A percentile compares a stretch with the other conserved stretches of the same genome.
Evolutionary conservation across 2,329 filamentous ascomycete genomes (phyloP).

Genomic region (Orbilia brochopaga): DNA sequence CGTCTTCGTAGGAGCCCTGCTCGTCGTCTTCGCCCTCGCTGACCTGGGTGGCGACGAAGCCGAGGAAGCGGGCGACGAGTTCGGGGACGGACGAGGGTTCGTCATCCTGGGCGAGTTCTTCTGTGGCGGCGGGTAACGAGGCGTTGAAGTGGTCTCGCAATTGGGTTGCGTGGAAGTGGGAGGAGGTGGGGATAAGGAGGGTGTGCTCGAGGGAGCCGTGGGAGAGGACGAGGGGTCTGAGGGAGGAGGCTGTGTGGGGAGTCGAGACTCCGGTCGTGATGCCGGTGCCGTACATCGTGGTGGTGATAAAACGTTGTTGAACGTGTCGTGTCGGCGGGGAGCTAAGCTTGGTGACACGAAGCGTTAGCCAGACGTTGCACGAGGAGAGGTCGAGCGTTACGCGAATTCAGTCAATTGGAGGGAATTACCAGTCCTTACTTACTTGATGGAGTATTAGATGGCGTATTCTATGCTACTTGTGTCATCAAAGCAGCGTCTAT

Average conservation of each 20-base stretch:
- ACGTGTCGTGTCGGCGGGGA: too few relatives aligned
- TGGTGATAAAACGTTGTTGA: too few relatives aligned
- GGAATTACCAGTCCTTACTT: too few relatives aligned
- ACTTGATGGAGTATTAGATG: too few relatives aligned
- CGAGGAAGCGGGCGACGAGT: conserved; percentile 90
- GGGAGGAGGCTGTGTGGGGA: conserved; percentile 88
- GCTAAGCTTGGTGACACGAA: background rate
- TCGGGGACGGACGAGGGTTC: conserved; percentile 96
- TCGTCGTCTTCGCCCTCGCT: conserved; percentile 90
- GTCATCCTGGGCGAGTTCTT: conserved; percentile 96
- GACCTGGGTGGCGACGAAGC: conserved; percentile 84
- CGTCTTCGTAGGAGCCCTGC: conserved; percentile 87
- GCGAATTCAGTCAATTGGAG: too few relatives aligned
- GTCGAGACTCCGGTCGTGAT: conserved; percentile 95
- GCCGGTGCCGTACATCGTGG: conserved; percentile 80
- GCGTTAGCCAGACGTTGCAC: background rate
- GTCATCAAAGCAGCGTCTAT: too few relatives aligned
- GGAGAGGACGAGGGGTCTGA: conserved; percentile 85
- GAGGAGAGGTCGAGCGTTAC: too few relatives aligned
- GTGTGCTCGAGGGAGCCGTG: conserved; percentile 97
- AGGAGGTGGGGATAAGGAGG: conserved; percentile 89
- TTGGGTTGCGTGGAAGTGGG: conserved; percentile 95
- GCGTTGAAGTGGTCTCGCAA: conserved; percentile 88
- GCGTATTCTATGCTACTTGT: too few relatives aligned
- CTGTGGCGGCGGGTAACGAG: conserved; percentile 85